These are phyloP conservation scores for Gossypium davidsonii DNA, from an alignment of 441 rosid species.

Conservation along the genomic window DNA sequence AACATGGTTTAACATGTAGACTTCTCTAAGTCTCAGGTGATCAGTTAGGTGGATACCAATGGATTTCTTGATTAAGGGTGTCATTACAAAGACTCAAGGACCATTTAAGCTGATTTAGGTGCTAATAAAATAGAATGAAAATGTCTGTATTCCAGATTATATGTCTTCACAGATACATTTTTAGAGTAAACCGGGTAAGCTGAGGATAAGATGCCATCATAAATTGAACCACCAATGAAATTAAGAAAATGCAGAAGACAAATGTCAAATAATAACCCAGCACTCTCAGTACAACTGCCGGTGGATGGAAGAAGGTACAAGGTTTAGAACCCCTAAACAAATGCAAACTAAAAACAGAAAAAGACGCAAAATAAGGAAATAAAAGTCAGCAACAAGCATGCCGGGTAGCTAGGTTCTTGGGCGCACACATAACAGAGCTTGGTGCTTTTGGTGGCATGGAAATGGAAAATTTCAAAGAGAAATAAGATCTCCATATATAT, in stretches of 20 bases:
- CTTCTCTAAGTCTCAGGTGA: neutral
- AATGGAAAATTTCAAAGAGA: slow-evolving; percentile 43
- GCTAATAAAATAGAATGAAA: neutral
- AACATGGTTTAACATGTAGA: neutral
- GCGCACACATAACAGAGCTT: slow-evolving; percentile 43
- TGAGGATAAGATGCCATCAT: slow-evolving; percentile 12
- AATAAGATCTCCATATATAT: slow-evolving; percentile 41
- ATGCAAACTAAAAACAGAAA: slow-evolving; percentile 30
- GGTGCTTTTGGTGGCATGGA: slow-evolving; percentile 58
- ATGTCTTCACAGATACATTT: neutral
- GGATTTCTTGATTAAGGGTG: slow-evolving; percentile 1
- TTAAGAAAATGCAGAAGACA: slow-evolving; percentile 7
- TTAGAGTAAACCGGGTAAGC: slow-evolving; percentile 13
- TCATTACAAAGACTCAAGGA: neutral
- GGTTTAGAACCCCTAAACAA: slow-evolving; percentile 33
- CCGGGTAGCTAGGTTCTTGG: slow-evolving; percentile 55
- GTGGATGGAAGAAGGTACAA: slow-evolving; percentile 37
- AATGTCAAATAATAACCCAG: slow-evolving; percentile 16
- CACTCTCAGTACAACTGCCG: slow-evolving; percentile 41
- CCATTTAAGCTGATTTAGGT: neutral
- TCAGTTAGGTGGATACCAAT: neutral
- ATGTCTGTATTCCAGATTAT: slow-evolving; percentile 15
- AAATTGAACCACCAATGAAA: slow-evolving; percentile 7
- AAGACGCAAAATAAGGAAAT: slow-evolving; percentile 18
- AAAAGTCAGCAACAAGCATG: slow-evolving; percentile 37